Percentiles rank a stretch among this genome's conserved stretches.
These are phyloP conservation scores for Moricandia arvensis DNA, from an alignment of 345 rosid species.

Conservation along the genomic window DNA sequence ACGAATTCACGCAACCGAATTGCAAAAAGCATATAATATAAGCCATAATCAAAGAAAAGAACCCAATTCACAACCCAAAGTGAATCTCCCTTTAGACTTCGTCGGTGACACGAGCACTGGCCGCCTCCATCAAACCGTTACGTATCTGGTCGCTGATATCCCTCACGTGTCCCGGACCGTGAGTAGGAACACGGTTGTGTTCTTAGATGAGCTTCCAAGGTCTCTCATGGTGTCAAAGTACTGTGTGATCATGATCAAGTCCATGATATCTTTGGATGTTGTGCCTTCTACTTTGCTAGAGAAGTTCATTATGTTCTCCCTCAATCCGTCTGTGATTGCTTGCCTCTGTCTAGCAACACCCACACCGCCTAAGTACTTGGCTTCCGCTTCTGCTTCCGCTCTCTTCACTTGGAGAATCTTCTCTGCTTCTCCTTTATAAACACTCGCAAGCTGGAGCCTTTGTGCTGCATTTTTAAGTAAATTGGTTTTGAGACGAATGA, in stretches of 20 bases:
- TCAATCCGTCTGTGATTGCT: constrained; percentile 92
- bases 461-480: constrained; percentile 57
- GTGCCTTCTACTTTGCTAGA: constrained; percentile 90
- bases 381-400: constrained; percentile 96
- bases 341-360: constrained; percentile 99
- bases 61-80: constrained; percentile 9
- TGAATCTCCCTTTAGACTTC: constrained; percentile 1
- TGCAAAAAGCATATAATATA: background rate
- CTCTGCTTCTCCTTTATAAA: constrained; percentile 98
- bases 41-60: constrained; percentile 1
- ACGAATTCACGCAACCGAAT: background rate
- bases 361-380: constrained; percentile 92
- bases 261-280: constrained; percentile 94
- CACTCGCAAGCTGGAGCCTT: constrained; percentile 98
- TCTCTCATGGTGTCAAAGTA: constrained; percentile 95
- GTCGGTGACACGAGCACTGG: constrained; percentile 46
- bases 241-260: constrained; percentile 93
- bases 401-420: constrained; percentile 79
- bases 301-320: constrained; percentile 93
- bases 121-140: constrained; percentile 85
- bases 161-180: constrained; percentile 96
- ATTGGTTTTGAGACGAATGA: background rate
- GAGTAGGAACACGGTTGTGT: constrained; percentile 92
- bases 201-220: constrained; percentile 86
- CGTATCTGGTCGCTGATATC: constrained; percentile 86